Evolutionary conservation across 1,139 yeast genomes (phyloP), one percentile per base, ranked within the genome.

Genomic region (Lodderomyces metapsilosis): DNA sequence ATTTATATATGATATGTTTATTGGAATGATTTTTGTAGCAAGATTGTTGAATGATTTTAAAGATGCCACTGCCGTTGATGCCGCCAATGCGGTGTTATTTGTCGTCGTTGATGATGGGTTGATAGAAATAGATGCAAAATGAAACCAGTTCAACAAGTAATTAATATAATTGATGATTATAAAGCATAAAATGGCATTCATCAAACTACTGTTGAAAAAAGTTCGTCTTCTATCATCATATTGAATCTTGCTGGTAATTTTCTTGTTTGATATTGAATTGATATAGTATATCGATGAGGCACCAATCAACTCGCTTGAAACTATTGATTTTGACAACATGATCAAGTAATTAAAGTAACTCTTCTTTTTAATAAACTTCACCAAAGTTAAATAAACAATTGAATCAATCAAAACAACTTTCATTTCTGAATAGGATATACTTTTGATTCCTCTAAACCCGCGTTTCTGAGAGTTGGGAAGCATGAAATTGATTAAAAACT

Each of bases 261-360:
- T 52, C 39, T 47, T 52, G 25, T 47, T 37, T 5, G 52, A 44
- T 9, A 51, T 49, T 8, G 53, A 47, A 21, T 48, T 49, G 22
- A 46, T 47, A 38, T 47, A 49, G 28, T 51, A 51, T 15, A 53
- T 45, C 6, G 52, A 47, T 6, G 54, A 48, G 6, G 74, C 57
- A 1, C 82, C 80, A 11, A 76, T 70, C 38, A 78, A 53, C 40
- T 71, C 76, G 34, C 77, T 64, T 1, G 82, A 71, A n/a, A 78
- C 59, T 23, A 76, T 66, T 2, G 80, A 68, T 50, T 76, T 75
- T 9, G 81, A 72, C 40, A 78, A 59, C 11, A 76, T 52, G 20
- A 68, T 66, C 21, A 74, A 53, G 51, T 72, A 72, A 36, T 66
- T 66, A 38, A 71, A 58, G 41, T 66, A 52, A 15, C 59, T 57